phyloP scores from a whole-genome alignment of 768 basidiomycete species.

The Naganishia randhawae region DNA sequence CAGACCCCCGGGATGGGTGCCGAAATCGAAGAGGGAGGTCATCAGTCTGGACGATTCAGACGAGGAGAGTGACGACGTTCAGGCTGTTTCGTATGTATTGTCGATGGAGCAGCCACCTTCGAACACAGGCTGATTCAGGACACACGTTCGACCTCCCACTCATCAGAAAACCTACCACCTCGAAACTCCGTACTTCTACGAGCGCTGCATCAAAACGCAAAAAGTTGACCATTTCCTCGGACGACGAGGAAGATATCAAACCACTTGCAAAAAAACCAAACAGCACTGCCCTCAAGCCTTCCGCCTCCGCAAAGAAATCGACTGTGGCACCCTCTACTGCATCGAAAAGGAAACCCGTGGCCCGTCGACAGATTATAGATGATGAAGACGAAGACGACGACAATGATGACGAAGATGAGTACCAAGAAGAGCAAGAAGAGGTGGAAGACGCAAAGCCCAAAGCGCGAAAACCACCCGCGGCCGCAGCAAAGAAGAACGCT shows the following conservation, averaged over 20 bases:
- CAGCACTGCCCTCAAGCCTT: not conserved
- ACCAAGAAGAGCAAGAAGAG: slow-evolving; percentile 33
- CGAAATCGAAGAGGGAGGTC: slow-evolving; percentile 15
- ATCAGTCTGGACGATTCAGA: slow-evolving; percentile 18
- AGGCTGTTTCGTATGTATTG: slow-evolving; percentile 9
- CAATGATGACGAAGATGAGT: slow-evolving; percentile 30
- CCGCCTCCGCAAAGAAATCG: slow-evolving; percentile 26
- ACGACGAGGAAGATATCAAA: slow-evolving; percentile 27
- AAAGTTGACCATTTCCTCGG: slow-evolving; percentile 15
- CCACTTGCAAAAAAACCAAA: slow-evolving; percentile 28
- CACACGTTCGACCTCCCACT: not conserved
- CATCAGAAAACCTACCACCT: slow-evolving; percentile 6
- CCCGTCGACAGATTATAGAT: not conserved
- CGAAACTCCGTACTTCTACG: slow-evolving; percentile 4
- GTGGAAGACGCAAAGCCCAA: slow-evolving; percentile 17
- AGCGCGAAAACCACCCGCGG: not conserved
- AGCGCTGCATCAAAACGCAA: slow-evolving; percentile 27
- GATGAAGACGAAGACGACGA: slow-evolving; percentile 34
- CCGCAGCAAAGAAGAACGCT: not conserved
- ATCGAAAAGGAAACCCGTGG: slow-evolving; percentile 34
- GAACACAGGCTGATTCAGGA: not conserved
- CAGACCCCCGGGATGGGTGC: too few relatives aligned
- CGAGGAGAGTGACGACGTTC: slow-evolving; percentile 7
- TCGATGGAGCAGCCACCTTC: not conserved
- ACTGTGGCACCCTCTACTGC: slow-evolving; percentile 31